Conservation (phyloP, 257 asterid species). For the Anisodus acutangulus region DNA sequence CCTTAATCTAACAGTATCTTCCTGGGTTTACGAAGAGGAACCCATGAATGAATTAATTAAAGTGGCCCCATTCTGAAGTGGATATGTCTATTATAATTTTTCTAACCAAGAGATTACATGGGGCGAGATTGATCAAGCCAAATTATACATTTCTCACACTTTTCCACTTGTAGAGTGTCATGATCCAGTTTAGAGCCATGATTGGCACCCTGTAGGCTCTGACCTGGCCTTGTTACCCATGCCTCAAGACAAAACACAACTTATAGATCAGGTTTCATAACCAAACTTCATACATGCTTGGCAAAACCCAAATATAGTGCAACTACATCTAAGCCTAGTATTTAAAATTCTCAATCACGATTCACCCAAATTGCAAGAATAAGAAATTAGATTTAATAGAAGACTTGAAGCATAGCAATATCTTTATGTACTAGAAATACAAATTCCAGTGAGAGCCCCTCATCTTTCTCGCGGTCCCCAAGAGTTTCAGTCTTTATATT, state of each 20-base stretch:
- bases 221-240: no score
- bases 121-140: not conserved
- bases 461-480: not conserved
- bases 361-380: no score
- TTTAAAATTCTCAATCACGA: no score
- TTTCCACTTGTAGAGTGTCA: not conserved
- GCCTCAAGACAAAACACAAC: no score
- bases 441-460: slow-evolving; percentile 3
- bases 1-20: not conserved
- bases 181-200: no score
- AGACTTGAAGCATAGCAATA: not conserved
- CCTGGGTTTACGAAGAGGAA: not conserved
- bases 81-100: not conserved
- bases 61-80: not conserved
- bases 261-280: no score
- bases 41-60: not conserved
- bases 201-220: no score
- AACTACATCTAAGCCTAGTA: no score
- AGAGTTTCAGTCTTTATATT: not conserved
- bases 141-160: not conserved
- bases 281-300: no score
- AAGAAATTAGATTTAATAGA: not conserved
- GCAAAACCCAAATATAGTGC: no score
- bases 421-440: not conserved
- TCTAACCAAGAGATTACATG: not conserved